Base-by-base conservation (phyloP, 108 stramenopile genomes). In the Chaetoceros tenuissimus region DNA sequence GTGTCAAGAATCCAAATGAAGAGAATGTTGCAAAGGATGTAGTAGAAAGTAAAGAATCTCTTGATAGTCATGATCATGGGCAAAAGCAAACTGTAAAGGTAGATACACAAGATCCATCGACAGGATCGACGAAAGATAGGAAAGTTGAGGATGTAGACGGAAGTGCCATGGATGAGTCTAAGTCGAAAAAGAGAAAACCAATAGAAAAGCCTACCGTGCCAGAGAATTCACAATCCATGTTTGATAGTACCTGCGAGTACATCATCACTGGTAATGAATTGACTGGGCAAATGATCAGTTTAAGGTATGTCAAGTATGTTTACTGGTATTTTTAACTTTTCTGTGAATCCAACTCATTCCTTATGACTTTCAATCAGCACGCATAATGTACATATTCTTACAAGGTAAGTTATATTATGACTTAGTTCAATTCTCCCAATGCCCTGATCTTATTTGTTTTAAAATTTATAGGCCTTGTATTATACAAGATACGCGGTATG, bases 261-360 rank as follows among this genome's bases (percentile, higher is more conserved):
- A 86, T 87, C 21, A 89, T 92, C 45, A 92, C 87, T 7, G 91
- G 87, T 21, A 79, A 71, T 30, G 91, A 89, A 50, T 51, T 89
- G 34, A 75, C 85, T 3, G 81, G 83, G 48, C 81, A 82, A 55
- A 76, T 82, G 22, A 81, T 89, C 26, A 84, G 73, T 24, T 74
- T 89, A 2, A n/a, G n/a, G n/a, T n/a, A n/a, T n/a, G n/a, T n/a
- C n/a, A n/a, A n/a, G n/a, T n/a, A n/a, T n/a, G n/a, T n/a, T n/a
- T n/a, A n/a, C n/a, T n/a, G n/a, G n/a, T n/a, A n/a, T n/a, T n/a
- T n/a, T n/a, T n/a, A n/a, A n/a, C n/a, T n/a, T n/a, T n/a, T n/a
- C n/a, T n/a, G n/a, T n/a, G n/a, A n/a, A n/a, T n/a, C n/a, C n/a
- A n/a, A n/a, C n/a, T n/a, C n/a, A n/a, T n/a, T n/a, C n/a, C n/a